Conservation (phyloP, 1,284 basidiomycete genomes). For the Trametes sp. region DNA sequence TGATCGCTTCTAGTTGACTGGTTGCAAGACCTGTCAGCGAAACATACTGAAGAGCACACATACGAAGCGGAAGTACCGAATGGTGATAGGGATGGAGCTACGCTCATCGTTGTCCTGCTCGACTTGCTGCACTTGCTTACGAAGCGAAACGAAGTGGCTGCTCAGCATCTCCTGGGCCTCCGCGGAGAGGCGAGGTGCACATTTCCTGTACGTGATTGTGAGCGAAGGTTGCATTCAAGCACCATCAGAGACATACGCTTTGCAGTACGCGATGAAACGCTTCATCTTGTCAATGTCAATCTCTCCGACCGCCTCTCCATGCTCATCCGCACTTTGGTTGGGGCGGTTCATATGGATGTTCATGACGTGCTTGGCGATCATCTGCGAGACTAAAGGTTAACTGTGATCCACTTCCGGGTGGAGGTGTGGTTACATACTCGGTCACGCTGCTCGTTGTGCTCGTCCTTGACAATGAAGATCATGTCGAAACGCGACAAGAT, state of each 20-base stretch:
- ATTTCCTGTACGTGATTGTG: slow-evolving; percentile 68
- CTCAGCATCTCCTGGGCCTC: slow-evolving; percentile 98
- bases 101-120: slow-evolving; percentile 98
- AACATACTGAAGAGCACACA: background rate
- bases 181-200: slow-evolving; percentile 91
- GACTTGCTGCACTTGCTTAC: slow-evolving; percentile 96
- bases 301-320: slow-evolving; percentile 83
- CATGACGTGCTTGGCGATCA: slow-evolving; percentile 98
- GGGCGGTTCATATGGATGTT: slow-evolving; percentile 97
- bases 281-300: slow-evolving; percentile 99
- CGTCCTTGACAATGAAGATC: slow-evolving; percentile 99
- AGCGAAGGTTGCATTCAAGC: background rate
- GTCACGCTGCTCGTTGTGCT: slow-evolving; percentile 95
- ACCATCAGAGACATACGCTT: slow-evolving; percentile 64
- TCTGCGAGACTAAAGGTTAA: slow-evolving; percentile 52
- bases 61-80: slow-evolving; percentile 69
- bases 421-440: slow-evolving; percentile 59
- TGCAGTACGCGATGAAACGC: slow-evolving; percentile 95
- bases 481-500: slow-evolving; percentile 99
- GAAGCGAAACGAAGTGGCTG: slow-evolving; percentile 94
- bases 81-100: slow-evolving; percentile 97
- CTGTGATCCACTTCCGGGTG: slow-evolving; percentile 1
- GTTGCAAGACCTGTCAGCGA: background rate
- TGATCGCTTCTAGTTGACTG: slow-evolving; percentile 98
- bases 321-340: slow-evolving; percentile 65